Conservation (phyloP, 805 yeast genomes). For the Candida broadrunensis region DNA sequence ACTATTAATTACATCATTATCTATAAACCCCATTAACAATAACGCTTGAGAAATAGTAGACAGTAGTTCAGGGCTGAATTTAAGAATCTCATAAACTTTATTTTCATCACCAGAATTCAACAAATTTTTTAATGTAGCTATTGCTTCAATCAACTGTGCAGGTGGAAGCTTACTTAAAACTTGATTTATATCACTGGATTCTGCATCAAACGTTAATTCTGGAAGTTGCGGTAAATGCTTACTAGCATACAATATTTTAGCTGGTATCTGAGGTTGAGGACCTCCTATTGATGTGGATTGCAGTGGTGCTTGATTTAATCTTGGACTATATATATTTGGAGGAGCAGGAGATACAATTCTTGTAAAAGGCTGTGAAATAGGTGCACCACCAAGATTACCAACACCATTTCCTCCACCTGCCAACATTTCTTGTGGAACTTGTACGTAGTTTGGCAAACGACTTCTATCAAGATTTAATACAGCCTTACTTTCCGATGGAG, state of each 20-base stretch:
- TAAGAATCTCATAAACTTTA: conserved; percentile 52
- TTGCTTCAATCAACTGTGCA: conserved; percentile 62
- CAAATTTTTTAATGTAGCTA: conserved; percentile 61
- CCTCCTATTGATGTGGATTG: not conserved
- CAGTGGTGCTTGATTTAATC: not conserved
- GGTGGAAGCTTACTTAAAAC: conserved; percentile 68
- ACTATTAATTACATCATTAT: conserved; percentile 62
- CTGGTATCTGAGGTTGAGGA: conserved; percentile 35
- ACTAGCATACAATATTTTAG: conserved; percentile 51
- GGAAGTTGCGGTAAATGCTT: conserved; percentile 51
- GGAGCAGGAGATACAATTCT: not conserved
- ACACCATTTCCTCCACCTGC: not conserved
- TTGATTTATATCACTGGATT: conserved; percentile 56
- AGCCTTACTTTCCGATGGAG: conserved; percentile 36
- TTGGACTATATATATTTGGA: not conserved
- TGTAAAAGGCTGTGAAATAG: conserved; percentile 1
- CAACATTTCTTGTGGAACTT: conserved; percentile 48
- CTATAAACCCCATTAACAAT: conserved; percentile 73
- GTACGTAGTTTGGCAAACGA: conserved; percentile 56
- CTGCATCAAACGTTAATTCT: conserved; percentile 40
- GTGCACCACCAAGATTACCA: not conserved
- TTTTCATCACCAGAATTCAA: conserved; percentile 48
- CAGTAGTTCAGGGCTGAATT: conserved; percentile 55
- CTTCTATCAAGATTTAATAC: conserved; percentile 43
- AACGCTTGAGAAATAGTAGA: conserved; percentile 71